Base-by-base conservation (phyloP, 2,329 filamentous ascomycete species). In the Emmonsiellopsis sp. region DNA sequence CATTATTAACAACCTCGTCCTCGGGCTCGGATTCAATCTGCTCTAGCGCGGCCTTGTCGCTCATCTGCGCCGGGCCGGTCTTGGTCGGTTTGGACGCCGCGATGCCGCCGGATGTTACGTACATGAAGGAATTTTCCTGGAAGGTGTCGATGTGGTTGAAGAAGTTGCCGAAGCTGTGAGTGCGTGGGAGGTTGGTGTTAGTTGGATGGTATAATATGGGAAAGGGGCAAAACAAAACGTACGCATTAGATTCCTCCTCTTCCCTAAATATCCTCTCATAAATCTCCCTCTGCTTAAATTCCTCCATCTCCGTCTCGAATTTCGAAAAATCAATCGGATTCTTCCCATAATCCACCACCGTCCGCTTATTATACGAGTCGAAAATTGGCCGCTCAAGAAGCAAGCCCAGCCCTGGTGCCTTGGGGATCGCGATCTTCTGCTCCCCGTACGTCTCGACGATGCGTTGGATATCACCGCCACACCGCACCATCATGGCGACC, bases 381-480 rank as follows among this genome's bases (percentile, higher is more conserved):
- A 98, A 98, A 0, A 97, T 87, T 2, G 93, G 93, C 1, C 89
- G 77, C 71, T 98, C 93, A 3, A 98, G 80, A 52, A 97, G 74
- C 43, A 98, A 73, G 0, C 93, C 93, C 37, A 98, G 71, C 3
- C 89, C 87, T 0, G 93, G 93, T 0, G 91, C 93, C 71, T 97
- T 97, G 53, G 93, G 93, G 53, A 98, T 95, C 47, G 86, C 86
- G 63, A 95, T 87, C 54, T 85, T 83, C 17, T 82, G 78, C 5
- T 77, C 67, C 1, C 80, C 81, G 68, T 95, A 95, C 56, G 84
- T 88, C 56, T 94, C 80, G 0, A 73, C 68, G 60, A 98, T 87
- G 32, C 87, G 81, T 9, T 80, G 74, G 3, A 84, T 76, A 3
- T 87, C 77, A n/a, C 85, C 85, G 49, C 89, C 93, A 68, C 87